Evolutionary conservation across 108 stramenopile species (phyloP), one percentile per base, ranked within the genome.

Genomic region (Asterionellopsis glacialis): DNA sequence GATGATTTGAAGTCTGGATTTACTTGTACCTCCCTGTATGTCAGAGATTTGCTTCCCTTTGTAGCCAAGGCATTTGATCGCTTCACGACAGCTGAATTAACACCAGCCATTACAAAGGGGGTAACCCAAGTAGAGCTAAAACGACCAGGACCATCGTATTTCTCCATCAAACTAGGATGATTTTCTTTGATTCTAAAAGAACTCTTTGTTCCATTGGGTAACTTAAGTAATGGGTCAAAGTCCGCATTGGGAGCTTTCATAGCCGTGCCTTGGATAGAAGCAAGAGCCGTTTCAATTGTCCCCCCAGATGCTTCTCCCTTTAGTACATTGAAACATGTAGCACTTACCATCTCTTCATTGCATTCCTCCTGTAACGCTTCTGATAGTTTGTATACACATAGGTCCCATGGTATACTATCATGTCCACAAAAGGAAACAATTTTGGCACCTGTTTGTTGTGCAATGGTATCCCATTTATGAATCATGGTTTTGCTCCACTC

Each of bases 341-440:
- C 70, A 21, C 38, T 19, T 15, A 21, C 55, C 47, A 84, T 57
- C 45, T 67, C 59, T 12, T 82, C 80, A 0, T 65, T 50, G 7
- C 33, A 33, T 10, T 75, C 69, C 33, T 75, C 52, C 21, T 45
- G 47, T 21, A 84, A 55, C 14, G 45, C 40, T 41, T 84, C 65
- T 26, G 73, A 66, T 44, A 88, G 11, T n/a, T 69, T 44, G 45
- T 62, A 56, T 14, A 73, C 73, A 11, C 73, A 75, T 9, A 95
- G 39, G 79, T 97, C 94, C 87, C 87, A 92, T 5, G 96, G 97
- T 22, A 97, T 69, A 28, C 68, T 88, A 70, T 97, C 97, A 67
- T 89, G 65, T 16, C 97, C 97, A 59, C 83, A 81, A 24, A 92
- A 64, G 38, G 80, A 65, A 9, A 96, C 77, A 24, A 97, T 77